Evolutionary conservation across 2,329 filamentous ascomycete genomes (phyloP).

Genomic region (Phaeosphaeriaceae sp.): DNA sequence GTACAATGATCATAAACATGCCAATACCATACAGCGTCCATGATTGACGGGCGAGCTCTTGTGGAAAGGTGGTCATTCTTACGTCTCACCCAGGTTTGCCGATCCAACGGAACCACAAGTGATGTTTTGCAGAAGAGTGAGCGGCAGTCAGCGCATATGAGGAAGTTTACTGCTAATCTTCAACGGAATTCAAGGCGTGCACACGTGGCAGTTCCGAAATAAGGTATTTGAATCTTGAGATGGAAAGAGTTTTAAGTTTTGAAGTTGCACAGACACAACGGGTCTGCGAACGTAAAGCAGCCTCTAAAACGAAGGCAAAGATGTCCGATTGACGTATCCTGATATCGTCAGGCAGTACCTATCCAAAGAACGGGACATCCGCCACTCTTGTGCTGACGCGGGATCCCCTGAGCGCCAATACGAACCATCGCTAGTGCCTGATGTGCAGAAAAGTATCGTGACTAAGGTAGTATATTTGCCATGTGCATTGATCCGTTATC

Average conservation of each 20-base stretch:
- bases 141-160: background rate
- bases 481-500: constrained; percentile 3
- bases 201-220: background rate
- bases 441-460: constrained; percentile 4
- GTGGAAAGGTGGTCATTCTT: constrained; percentile 26
- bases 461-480: too few relatives aligned
- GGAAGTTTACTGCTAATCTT: constrained; percentile 1
- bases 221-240: background rate
- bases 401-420: constrained; percentile 6
- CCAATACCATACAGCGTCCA: constrained; percentile 40
- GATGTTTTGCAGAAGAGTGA: background rate
- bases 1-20: constrained; percentile 33
- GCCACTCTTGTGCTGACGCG: constrained; percentile 3
- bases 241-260: background rate
- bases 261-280: too few relatives aligned
- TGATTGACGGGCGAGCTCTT: constrained; percentile 27
- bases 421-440: constrained; percentile 3
- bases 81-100: constrained; percentile 13
- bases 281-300: too few relatives aligned
- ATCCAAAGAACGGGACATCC: background rate
- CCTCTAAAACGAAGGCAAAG: too few relatives aligned
- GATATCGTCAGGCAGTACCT: background rate
- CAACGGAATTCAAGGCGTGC: background rate
- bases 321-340: too few relatives aligned
- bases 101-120: background rate